Base-by-base conservation (phyloP, 805 yeast genomes). In the Barnettozyma sucrosica region DNA sequence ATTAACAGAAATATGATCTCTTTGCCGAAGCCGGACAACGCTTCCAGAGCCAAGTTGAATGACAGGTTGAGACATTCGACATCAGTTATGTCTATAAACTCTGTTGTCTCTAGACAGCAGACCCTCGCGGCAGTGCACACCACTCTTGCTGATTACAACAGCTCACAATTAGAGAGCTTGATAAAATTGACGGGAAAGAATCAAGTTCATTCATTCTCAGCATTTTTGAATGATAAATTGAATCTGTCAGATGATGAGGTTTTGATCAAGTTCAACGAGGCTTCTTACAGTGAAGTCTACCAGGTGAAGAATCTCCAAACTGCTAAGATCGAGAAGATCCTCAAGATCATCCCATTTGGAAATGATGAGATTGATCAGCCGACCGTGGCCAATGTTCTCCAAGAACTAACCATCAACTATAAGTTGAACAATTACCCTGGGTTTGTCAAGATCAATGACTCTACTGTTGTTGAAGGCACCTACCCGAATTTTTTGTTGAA, bases 331-430 rank as follows among this genome's bases (percentile, higher is more conserved):
- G 45, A 62, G 28, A 62, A 62, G 41, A 72, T 76, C 30, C 68
- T 72, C 63, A 78, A 79, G 51, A 58, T 79, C 16, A 69, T 77
- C 45, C 81, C 84, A 9, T 77, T 79, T 64, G 79, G 78, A 18
- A 64, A 68, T 42, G 70, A 63, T 19, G 65, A 62, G 30, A 55
- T 58, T 32, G 71, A 68, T 7, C 80, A 76, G 55, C 64, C 73
- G 16, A 61, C 69, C 2, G 57, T 72, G 7, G 58, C 63, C 18
- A 73, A 75, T 50, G 61, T 74, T 8, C 62, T 71, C 32, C 79
- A 75, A 52, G 82, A 79, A 55, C 57, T 77, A 45, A 63, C 66
- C 20, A 70, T 76, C 24, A 70, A 76, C 7, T 61, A 66, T 55
- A 60, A 66, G 19, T 55, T 76, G 63, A 66, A 68, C 48, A 46